Base-by-base conservation (phyloP, 352 stramenopile species). In the Globisporangium nunn region DNA sequence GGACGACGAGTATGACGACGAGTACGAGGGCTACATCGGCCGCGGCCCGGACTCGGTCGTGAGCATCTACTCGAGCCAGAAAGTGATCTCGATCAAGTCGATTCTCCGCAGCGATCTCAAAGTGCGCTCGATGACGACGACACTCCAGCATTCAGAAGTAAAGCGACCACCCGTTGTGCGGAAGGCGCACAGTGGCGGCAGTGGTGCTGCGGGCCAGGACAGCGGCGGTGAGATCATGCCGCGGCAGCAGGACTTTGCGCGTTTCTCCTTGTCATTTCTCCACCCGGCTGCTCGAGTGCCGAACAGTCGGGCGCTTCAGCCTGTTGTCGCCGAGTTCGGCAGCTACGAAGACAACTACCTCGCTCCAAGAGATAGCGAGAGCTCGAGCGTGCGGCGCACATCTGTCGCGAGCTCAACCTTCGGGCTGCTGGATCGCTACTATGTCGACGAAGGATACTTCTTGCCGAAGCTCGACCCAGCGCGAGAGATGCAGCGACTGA, bases 51-150 rank as follows among this genome's bases (percentile, higher is more conserved):
- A 65, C 31, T 65, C 59, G 11, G 17, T 57, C 18, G 28, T 37
- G 6, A 23, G 31, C 11, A 48, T 56, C 14, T 64, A 64, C 60
- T 61, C 61, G 14, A 75, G 61, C 49, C 59, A 70, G 35, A 87
- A 87, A 49, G 66, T 87, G 46, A 82, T 87, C 49, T 87, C 77
- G 3, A 78, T 87, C 54, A 78, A 77, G 54, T 70, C 74, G 6
- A 71, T 87, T 30, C 63, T 51, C 4, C 50, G 54, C 11, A 61
- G 49, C 37, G 52, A 65, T 15, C 28, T 57, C 3, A 51, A 56
- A 46, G 59, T 65, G 41, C 52, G 47, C 10, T 65, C 59, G 6
- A 46, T 61, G 44, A 58, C 37, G 4, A 59, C 41, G 10, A 12
- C 31, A 1, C 37, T 43, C 37, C 18, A 46, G 30, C 12, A 12